These are phyloP conservation scores for Wallacemonas collosoma DNA, from an alignment of 208 protist genomes.

Conservation along the genomic window DNA sequence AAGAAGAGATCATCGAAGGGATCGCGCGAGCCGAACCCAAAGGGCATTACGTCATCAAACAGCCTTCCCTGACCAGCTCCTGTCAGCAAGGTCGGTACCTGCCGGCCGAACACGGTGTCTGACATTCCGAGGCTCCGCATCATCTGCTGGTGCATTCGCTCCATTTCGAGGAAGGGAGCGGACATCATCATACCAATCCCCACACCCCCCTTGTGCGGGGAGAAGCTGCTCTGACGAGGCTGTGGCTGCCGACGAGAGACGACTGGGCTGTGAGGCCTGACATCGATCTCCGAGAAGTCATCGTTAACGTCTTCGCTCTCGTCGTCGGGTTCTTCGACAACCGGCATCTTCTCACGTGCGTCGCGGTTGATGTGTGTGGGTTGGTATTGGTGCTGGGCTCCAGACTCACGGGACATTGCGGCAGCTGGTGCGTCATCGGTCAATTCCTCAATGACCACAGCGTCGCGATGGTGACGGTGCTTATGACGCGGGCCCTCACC, in stretches of 20 bases:
- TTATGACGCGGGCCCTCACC: too few species aligned
- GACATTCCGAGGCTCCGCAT: slow-evolving; percentile 28
- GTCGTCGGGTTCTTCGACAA: slow-evolving; percentile 52
- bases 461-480: too few species aligned
- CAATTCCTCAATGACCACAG: too few species aligned
- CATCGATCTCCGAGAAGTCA: not conserved
- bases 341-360: slow-evolving; percentile 17
- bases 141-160: slow-evolving; percentile 20
- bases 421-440: too few species aligned
- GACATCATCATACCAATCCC: not conserved
- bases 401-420: not conserved
- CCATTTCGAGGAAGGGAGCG: slow-evolving; percentile 28
- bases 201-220: not conserved
- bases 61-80: not conserved
- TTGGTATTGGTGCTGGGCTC: slow-evolving; percentile 8
- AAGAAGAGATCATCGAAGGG: not conserved
- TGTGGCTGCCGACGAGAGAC: not conserved
- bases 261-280: not conserved
- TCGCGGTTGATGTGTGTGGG: slow-evolving; percentile 19
- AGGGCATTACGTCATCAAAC: not conserved
- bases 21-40: not conserved
- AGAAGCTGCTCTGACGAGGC: not conserved
- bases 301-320: slow-evolving; percentile 19
- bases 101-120: slow-evolving; percentile 18
- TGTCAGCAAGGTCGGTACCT: not conserved